Base-by-base conservation (phyloP, 768 basidiomycete species). In the Rhodotorula toruloides region DNA sequence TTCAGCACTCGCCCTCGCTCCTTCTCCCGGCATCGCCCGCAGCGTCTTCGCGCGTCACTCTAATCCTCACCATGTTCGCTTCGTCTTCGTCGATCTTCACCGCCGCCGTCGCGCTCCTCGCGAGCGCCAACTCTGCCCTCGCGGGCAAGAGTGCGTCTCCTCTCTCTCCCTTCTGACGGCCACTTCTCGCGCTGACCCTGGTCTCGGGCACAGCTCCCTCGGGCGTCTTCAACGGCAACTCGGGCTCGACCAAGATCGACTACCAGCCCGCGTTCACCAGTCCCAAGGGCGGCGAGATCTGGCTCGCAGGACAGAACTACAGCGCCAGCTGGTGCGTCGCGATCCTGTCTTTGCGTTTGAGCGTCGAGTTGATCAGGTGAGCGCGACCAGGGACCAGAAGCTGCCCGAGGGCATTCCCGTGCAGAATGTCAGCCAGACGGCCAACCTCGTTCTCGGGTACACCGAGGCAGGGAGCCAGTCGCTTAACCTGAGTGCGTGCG, bases 371-470 rank as follows among this genome's bases (percentile, higher is more conserved):
- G 19, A 16, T 29, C 43, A 2, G 13, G 21, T 16, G 3, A 13
- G 21, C 22, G 10, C 48, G 10, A 5, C 42, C 39, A 61, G 66
- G 66, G 48, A 52, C 52, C 61, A 57, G 29, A 22, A 10, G 14
- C 48, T 67, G 14, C 66, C 66, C n/a, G 31, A 22, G 17, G 61
- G 50, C 4, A 43, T 54, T 32, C 29, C 37, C 4, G 22, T 31
- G 16, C 31, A 27, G 22, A 42, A 62, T 19, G 61, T 67, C 13
- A n/a, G 43, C 10, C 31, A 50, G 31, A 32, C 61, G 36, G 66
- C 66, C 10, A 40, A 67, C 52, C 50, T 67, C 50, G 12, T 58
- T 4, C 55, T 67, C 43, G 66, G 66, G 14, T 67, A 67, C 61
- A 42, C 31, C 29, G n/a, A 39, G 9, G 56, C 52, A 19, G 65